Evolutionary conservation across 805 yeast genomes (phyloP).

Genomic region (Saccharomycopsis fodiens): DNA sequence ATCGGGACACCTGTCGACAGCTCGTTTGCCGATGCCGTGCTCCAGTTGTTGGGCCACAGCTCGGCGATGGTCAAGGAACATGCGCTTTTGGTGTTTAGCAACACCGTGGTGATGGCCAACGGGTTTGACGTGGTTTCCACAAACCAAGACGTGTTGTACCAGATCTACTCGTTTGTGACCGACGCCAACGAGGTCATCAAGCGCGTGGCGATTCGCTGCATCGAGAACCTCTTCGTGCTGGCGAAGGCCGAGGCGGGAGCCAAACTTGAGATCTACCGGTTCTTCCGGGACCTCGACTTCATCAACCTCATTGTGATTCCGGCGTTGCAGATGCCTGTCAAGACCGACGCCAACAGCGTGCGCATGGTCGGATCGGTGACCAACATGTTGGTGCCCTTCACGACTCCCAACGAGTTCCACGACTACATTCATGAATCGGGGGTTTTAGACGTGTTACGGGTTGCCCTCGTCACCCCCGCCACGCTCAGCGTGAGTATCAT

Average conservation of each 20-base stretch:
- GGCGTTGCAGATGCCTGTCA: background rate
- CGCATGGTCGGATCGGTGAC: background rate
- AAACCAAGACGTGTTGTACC: background rate
- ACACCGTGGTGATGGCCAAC: background rate
- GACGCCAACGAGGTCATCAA: background rate
- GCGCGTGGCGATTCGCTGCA: background rate
- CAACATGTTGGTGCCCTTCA: background rate
- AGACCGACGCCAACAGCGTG: background rate
- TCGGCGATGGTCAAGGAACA: background rate
- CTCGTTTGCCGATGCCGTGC: background rate
- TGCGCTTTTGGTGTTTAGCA: background rate
- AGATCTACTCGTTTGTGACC: background rate
- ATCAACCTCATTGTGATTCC: background rate
- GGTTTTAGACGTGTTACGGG: background rate
- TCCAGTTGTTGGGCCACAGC: background rate
- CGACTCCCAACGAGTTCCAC: background rate
- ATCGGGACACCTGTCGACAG: background rate
- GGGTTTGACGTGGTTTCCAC: background rate
- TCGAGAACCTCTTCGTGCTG: background rate
- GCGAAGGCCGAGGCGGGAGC: background rate
- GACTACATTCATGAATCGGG: conserved; percentile 1
- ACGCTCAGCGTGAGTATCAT: background rate
- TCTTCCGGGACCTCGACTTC: background rate
- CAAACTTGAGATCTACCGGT: background rate
- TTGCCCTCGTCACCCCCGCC: background rate